Evolutionary conservation across 768 basidiomycete genomes (phyloP).

Genomic region (Lactarius hatsudake): DNA sequence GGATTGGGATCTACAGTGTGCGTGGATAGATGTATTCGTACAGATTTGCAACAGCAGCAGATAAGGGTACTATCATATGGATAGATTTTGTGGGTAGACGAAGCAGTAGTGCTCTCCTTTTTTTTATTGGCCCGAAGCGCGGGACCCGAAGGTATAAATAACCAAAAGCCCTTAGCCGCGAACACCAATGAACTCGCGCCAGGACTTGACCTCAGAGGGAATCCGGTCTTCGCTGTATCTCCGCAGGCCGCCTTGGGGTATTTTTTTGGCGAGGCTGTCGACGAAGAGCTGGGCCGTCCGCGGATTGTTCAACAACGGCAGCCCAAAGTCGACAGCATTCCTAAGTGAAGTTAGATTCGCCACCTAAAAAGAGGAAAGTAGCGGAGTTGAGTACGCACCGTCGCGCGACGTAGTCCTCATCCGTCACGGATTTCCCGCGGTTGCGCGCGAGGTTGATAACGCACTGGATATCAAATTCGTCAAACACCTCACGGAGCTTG

Average conservation of each 20-base stretch:
- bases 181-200: conserved; percentile 84
- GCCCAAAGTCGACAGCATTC: conserved; percentile 43
- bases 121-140: neutral
- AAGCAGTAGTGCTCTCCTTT: neutral
- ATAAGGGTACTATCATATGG: conserved; percentile 1
- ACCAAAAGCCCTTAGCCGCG: conserved; percentile 45
- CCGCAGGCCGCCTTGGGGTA: conserved; percentile 73
- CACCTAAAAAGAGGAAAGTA: conserved; percentile 7
- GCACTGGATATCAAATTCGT: conserved; percentile 90
- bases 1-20: neutral
- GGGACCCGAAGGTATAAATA: conserved; percentile 1
- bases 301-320: conserved; percentile 88
- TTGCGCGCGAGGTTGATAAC: conserved; percentile 90
- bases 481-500: conserved; percentile 88
- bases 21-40: conserved; percentile 12
- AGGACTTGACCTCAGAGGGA: conserved; percentile 88
- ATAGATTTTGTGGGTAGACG: conserved; percentile 3
- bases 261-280: conserved; percentile 80
- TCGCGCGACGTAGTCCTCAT: conserved; percentile 96
- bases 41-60: conserved; percentile 1
- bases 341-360: conserved; percentile 1
- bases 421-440: conserved; percentile 70
- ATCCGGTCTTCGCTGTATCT: conserved; percentile 84
- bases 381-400: conserved; percentile 46
- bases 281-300: conserved; percentile 88